Percentiles rank a stretch among this genome's conserved stretches.
phyloP scores from a whole-genome alignment of 768 basidiomycete genomes.

The Omphalotus guepiniiformis region DNA sequence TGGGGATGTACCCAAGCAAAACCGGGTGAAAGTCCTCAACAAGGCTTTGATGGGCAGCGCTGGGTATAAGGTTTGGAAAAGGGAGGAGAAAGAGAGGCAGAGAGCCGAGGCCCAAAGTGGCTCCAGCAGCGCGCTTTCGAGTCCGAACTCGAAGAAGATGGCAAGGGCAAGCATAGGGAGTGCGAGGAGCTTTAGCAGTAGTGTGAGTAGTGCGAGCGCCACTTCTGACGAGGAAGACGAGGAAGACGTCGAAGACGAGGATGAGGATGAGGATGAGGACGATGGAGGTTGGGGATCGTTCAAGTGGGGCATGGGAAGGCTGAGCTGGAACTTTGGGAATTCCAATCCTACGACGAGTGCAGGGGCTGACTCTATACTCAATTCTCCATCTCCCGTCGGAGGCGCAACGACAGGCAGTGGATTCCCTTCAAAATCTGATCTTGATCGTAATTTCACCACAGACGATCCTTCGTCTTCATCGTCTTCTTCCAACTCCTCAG shows the following conservation, averaged over 20 bases:
- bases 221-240: conserved; percentile 14
- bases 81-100: not conserved
- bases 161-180: conserved; percentile 36
- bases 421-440: conserved; percentile 38
- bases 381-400: not conserved
- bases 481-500: not conserved
- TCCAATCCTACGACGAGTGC: conserved; percentile 18
- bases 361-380: conserved; percentile 2
- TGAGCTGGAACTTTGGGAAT: conserved; percentile 34
- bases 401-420: conserved; percentile 11
- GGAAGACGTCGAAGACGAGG: conserved; percentile 19
- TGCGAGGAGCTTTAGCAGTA: conserved; percentile 29
- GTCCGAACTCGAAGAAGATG: not conserved
- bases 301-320: conserved; percentile 38
- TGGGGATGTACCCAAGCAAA: conserved; percentile 5
- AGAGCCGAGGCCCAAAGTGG: not conserved
- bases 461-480: not conserved
- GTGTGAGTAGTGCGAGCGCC: conserved; percentile 3
- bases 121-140: not conserved
- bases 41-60: conserved; percentile 1
- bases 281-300: conserved; percentile 32
- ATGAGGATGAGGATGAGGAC: conserved; percentile 23
- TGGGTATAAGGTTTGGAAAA: not conserved
- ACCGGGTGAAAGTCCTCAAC: conserved; percentile 4
- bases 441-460: conserved; percentile 43